These are phyloP conservation scores for Paecilomyces dactylethromorphus DNA, from an alignment of 2,329 filamentous ascomycete genomes.

Conservation along the genomic window DNA sequence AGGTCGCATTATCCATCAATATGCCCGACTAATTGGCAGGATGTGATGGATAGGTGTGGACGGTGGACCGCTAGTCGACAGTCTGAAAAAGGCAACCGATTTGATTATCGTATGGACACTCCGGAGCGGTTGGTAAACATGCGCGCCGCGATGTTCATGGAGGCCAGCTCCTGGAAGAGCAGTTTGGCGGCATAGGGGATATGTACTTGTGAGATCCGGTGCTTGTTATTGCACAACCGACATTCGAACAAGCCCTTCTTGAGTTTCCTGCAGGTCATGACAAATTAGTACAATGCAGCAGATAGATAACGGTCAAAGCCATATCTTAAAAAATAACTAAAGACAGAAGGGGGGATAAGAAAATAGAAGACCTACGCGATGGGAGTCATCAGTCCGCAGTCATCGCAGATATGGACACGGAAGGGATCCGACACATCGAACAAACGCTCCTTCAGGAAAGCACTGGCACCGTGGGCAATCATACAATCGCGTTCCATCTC, in stretches of 20 bases:
- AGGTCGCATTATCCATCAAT: not conserved
- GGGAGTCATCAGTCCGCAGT: conserved; percentile 97
- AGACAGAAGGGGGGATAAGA: conserved; percentile 1
- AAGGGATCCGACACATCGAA: conserved; percentile 98
- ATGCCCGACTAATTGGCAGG: not conserved
- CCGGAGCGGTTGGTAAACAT: conserved; percentile 75
- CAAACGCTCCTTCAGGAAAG: conserved; percentile 93
- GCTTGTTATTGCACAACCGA: conserved; percentile 97
- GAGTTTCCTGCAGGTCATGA: conserved; percentile 58
- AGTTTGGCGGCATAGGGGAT: conserved; percentile 97
- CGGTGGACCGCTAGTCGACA: not conserved
- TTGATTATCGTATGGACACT: conserved; percentile 32
- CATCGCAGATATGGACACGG: conserved; percentile 96
- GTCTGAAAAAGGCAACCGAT: not conserved
- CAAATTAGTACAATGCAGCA: conserved; percentile 23
- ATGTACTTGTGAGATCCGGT: conserved; percentile 93
- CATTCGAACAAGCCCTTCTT: conserved; percentile 96
- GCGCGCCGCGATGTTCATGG: conserved; percentile 96
- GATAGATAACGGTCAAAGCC: conserved; percentile 5
- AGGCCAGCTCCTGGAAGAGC: conserved; percentile 93
- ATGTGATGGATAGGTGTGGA: not conserved
- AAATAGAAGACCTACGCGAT: conserved; percentile 75
- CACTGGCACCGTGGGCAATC: conserved; percentile 97
- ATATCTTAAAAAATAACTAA: not conserved
- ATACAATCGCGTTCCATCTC: conserved; percentile 99